A percentile compares a stretch with the other conserved stretches of the same genome.
Conservation (phyloP, 768 basidiomycete genomes). For the Cystofilobasidium ferigula region DNA sequence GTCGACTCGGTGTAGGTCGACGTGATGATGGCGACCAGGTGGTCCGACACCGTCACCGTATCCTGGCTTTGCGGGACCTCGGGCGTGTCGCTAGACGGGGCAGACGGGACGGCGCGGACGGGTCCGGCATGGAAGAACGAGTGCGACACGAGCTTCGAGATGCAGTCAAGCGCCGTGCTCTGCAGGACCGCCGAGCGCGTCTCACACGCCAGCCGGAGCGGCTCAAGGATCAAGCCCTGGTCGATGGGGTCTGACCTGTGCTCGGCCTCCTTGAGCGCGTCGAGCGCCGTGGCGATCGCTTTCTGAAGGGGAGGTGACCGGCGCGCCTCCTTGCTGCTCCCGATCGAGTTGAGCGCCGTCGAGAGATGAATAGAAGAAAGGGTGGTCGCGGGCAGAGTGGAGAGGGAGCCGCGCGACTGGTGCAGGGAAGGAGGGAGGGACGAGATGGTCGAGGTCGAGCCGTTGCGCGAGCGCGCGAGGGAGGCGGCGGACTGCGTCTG, state of each 20-base stretch:
- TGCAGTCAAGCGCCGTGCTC: conserved; percentile 93
- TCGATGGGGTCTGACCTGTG: conserved; percentile 20
- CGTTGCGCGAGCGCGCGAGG: not conserved
- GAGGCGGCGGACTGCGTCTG: not conserved
- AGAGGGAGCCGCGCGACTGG: conserved; percentile 10
- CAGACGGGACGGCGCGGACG: conserved; percentile 38
- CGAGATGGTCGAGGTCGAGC: conserved; percentile 9
- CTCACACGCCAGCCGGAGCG: conserved; percentile 91
- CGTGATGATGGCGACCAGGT: conserved; percentile 89
- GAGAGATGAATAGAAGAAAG: conserved; percentile 26
- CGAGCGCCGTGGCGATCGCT: conserved; percentile 21
- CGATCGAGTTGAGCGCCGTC: conserved; percentile 21
- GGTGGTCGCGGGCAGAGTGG: conserved; percentile 21
- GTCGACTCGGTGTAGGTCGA: conserved; percentile 78
- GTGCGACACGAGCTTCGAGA: conserved; percentile 92
- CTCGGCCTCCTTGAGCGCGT: conserved; percentile 10
- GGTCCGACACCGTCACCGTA: conserved; percentile 70
- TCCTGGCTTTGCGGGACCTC: conserved; percentile 37
- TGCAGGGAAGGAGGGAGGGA: not conserved
- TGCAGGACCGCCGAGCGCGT: conserved; percentile 84
- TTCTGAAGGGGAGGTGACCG: conserved; percentile 23
- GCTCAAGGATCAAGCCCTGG: conserved; percentile 59
- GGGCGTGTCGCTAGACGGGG: conserved; percentile 46
- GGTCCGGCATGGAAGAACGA: conserved; percentile 58
- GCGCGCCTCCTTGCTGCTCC: conserved; percentile 18